Evolutionary conservation across 805 yeast species (phyloP).

Genomic region (Pachysolen tannophilus): DNA sequence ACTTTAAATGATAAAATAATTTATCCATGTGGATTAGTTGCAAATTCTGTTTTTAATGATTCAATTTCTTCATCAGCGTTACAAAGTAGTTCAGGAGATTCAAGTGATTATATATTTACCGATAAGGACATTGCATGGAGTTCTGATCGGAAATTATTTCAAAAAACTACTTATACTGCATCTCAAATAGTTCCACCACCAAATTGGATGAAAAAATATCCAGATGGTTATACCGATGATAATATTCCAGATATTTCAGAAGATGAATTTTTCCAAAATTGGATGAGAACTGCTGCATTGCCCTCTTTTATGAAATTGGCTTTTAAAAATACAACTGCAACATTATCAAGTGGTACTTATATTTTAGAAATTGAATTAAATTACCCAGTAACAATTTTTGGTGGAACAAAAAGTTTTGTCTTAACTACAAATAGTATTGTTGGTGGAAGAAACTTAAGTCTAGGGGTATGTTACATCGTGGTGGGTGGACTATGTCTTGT

Average conservation of each 20-base stretch:
- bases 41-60: constrained; percentile 89
- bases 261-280: constrained; percentile 86
- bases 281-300: constrained; percentile 97
- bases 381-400: constrained; percentile 75
- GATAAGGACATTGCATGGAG: constrained; percentile 76
- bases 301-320: constrained; percentile 85
- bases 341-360: constrained; percentile 62
- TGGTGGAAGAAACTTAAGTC: constrained; percentile 81
- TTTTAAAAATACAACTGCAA: constrained; percentile 54
- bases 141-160: constrained; percentile 64
- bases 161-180: constrained; percentile 61
- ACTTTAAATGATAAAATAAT: constrained; percentile 30
- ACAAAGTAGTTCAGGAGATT: constrained; percentile 29
- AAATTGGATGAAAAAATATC: constrained; percentile 73
- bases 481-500: constrained; percentile 73
- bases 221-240: constrained; percentile 80
- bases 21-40: constrained; percentile 94
- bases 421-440: constrained; percentile 74
- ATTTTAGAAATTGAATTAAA: constrained; percentile 59
- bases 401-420: constrained; percentile 83
- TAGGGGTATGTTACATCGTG: constrained; percentile 79
- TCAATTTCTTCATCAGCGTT: constrained; percentile 53
- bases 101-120: constrained; percentile 30
- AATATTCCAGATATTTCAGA: constrained; percentile 69
- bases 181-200: constrained; percentile 87